phyloP scores from a whole-genome alignment of 768 basidiomycete species.

The Grammothele lineata region DNA sequence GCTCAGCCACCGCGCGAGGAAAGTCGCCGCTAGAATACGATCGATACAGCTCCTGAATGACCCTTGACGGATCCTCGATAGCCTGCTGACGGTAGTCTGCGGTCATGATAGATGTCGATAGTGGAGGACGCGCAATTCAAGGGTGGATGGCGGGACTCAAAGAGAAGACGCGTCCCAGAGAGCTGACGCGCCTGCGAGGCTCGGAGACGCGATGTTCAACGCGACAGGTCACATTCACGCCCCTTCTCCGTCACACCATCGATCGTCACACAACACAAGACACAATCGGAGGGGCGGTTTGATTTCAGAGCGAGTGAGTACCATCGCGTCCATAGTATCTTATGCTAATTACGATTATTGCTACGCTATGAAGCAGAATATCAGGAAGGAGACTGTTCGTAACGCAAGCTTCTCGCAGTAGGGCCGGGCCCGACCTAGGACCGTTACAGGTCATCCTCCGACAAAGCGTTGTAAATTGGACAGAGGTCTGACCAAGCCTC shows the following conservation, averaged over 20 bases:
- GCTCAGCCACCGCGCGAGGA: conserved; percentile 24
- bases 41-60: conserved; percentile 43
- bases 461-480: conserved; percentile 9
- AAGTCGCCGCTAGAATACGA: conserved; percentile 19
- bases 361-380: too few species aligned
- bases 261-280: too few species aligned
- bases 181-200: too few species aligned
- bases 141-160: too few species aligned
- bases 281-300: too few species aligned
- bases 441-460: conserved; percentile 6
- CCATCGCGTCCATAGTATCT: too few species aligned
- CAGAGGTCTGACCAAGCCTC: conserved; percentile 12
- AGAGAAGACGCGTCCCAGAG: too few species aligned
- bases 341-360: too few species aligned
- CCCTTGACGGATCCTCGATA: conserved; percentile 43
- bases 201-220: background rate
- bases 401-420: too few species aligned
- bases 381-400: too few species aligned
- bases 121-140: background rate
- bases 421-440: background rate
- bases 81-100: conserved; percentile 46
- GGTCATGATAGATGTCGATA: conserved; percentile 38
- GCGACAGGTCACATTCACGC: conserved; percentile 15
- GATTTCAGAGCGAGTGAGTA: too few species aligned
- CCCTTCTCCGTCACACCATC: background rate